phyloP scores from a whole-genome alignment of 2,329 filamentous ascomycete genomes.

The Aaosphaeria pasadenensis region DNA sequence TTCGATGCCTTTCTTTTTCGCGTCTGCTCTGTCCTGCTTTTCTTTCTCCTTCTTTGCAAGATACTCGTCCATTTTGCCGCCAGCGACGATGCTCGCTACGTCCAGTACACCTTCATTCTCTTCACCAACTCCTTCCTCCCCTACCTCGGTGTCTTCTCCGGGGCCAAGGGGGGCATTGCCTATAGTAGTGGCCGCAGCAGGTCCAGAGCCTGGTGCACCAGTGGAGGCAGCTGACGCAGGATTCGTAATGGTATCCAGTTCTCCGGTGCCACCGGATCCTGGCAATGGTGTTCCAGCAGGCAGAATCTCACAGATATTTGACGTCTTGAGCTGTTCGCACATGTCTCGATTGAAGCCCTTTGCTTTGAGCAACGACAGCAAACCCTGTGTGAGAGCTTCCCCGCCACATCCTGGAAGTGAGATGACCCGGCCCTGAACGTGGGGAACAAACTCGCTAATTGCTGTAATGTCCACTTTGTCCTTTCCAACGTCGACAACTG shows the following conservation, averaged over 20 bases:
- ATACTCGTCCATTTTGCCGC: slow-evolving; percentile 78
- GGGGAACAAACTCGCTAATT: slow-evolving; percentile 76
- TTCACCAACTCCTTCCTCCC: slow-evolving; percentile 47
- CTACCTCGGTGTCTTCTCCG: slow-evolving; percentile 54
- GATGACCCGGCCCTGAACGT: slow-evolving; percentile 63
- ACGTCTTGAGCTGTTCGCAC: slow-evolving; percentile 65
- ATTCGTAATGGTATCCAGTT: slow-evolving; percentile 42
- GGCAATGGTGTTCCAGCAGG: slow-evolving; percentile 54
- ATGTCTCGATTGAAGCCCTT: slow-evolving; percentile 60
- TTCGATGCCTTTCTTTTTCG: slow-evolving; percentile 55
- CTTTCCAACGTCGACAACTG: slow-evolving; percentile 86
- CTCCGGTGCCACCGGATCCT: slow-evolving; percentile 43
- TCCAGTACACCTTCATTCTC: slow-evolving; percentile 75
- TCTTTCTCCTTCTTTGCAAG: slow-evolving; percentile 80
- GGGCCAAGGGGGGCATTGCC: slow-evolving; percentile 51
- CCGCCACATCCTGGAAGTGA: slow-evolving; percentile 71
- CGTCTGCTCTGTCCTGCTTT: slow-evolving; percentile 63
- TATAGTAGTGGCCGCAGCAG: slow-evolving; percentile 41
- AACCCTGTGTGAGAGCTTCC: slow-evolving; percentile 75
- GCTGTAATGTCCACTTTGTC: slow-evolving; percentile 92
- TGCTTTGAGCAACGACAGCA: slow-evolving; percentile 63
- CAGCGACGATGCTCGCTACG: slow-evolving; percentile 80
- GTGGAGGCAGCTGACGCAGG: slow-evolving; percentile 57
- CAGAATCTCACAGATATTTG: slow-evolving; percentile 60
- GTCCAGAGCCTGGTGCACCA: slow-evolving; percentile 47